Percentiles rank a stretch among this genome's conserved stretches.
Conservation (phyloP, 257 asterid species). For the Schizonepeta tenuifolia region DNA sequence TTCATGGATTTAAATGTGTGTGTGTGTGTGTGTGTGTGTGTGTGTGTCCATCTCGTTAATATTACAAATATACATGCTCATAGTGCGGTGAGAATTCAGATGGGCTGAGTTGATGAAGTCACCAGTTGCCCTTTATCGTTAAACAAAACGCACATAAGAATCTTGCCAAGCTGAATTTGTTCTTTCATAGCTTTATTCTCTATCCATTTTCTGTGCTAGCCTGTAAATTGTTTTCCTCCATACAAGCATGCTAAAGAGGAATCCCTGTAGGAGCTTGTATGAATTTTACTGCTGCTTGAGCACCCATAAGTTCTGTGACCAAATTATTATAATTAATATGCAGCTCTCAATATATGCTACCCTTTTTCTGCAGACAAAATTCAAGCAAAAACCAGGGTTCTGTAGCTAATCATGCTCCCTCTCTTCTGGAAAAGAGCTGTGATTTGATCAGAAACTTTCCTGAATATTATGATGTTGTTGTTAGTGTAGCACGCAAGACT, state of each 20-base stretch:
- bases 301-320: background rate
- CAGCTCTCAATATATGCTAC: conserved; percentile 19
- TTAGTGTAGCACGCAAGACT: conserved; percentile 99
- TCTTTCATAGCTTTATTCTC: background rate
- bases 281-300: conserved; percentile 16
- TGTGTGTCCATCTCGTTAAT: too few relatives aligned
- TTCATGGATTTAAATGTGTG: too few relatives aligned
- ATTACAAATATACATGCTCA: too few relatives aligned
- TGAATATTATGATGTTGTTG: conserved; percentile 96
- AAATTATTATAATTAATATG: background rate
- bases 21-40: too few relatives aligned
- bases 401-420: conserved; percentile 48
- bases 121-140: background rate
- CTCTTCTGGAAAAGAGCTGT: conserved; percentile 94
- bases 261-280: background rate
- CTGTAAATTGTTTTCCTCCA: conserved; percentile 12
- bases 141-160: background rate
- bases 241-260: conserved; percentile 30
- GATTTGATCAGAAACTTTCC: conserved; percentile 93
- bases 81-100: too few relatives aligned
- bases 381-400: conserved; percentile 63
- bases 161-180: background rate
- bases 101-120: too few relatives aligned
- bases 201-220: background rate
- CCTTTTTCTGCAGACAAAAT: conserved; percentile 63